Evolutionary conservation across 805 yeast genomes (phyloP), one percentile per base, ranked within the genome.

Genomic region (Candida rishiriensis): DNA sequence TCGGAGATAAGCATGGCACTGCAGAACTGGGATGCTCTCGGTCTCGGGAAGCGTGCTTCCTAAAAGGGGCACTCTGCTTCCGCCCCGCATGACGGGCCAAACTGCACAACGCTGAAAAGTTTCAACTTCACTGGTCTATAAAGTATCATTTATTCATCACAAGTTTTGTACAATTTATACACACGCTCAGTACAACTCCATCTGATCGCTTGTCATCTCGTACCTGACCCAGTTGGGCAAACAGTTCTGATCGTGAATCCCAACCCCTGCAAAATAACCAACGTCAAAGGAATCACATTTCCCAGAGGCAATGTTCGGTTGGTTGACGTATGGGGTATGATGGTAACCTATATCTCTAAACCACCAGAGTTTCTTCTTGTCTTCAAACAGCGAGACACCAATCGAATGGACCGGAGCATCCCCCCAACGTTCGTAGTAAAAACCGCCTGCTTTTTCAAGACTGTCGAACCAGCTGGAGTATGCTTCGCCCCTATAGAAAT

Each of bases 371-470:
- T 71, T 66, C 31, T 58, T 54, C 51, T 65, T 69, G 44, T 71
- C 74, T 28, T 75, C 78, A 46, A 75, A 75, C 31, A 75, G 57
- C 1, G 70, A 74, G 36, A 74, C 61, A 0, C 78, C 80, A 44
- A 75, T 57, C 4, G 77, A 69, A 54, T 74, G 79, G 8, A 75
- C 77, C 1, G 80, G 79, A 0, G 79, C 79, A 57, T 75, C 80
- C 4, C 79, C 79, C 79, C 79, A 75, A 45, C 79, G 74, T 72
- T 60, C 88, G 66, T 88, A 88, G 70, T 85, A 88, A 60, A 89
- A 83, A 3, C 95, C 95, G 47, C 95, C 90, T 1, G 81, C 69
- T 36, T 68, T 64, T 59, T 88, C 93, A 49, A 87, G 72, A 56
- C 75, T 69, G 28, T 82, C 80, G 51, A 87, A 85, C 63, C 80